These are phyloP conservation scores for Cladosporium cucumerinum DNA, from an alignment of 2,329 filamentous ascomycete genomes.

Conservation along the genomic window DNA sequence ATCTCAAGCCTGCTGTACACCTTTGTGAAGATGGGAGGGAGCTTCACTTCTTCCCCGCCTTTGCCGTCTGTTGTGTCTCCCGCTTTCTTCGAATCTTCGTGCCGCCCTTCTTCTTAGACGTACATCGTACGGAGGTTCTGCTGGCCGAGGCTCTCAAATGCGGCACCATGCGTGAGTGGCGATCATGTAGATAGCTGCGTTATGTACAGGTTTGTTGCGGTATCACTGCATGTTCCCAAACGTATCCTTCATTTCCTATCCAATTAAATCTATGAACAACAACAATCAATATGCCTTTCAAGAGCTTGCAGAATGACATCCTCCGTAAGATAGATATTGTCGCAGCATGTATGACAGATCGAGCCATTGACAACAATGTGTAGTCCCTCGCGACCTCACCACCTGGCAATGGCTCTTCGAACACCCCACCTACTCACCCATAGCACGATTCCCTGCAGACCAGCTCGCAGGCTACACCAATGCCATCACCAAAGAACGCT, in stretches of 20 bases:
- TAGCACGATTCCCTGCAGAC: constrained; percentile 38
- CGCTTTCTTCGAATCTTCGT: not conserved
- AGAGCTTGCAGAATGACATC: constrained; percentile 26
- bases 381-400: constrained; percentile 54
- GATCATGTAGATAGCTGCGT: not conserved
- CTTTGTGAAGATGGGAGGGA: too few species aligned
- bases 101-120: not conserved
- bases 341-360: not conserved
- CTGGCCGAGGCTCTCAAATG: constrained; percentile 14
- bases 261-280: not conserved
- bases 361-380: constrained; percentile 3
- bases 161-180: constrained; percentile 8
- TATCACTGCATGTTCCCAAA: not conserved
- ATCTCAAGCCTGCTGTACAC: too few species aligned
- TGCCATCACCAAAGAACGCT: constrained; percentile 55
- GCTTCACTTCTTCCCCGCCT: constrained; percentile 4
- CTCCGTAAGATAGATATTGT: constrained; percentile 1
- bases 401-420: constrained; percentile 64
- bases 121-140: not conserved
- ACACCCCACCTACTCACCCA: constrained; percentile 49
- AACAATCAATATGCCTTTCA: constrained; percentile 23
- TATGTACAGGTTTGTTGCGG: not conserved
- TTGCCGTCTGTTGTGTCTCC: not conserved
- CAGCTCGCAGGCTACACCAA: constrained; percentile 56
- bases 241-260: not conserved